A percentile compares a stretch with the other conserved stretches of the same genome.
phyloP scores from a whole-genome alignment of 352 stramenopile species.

The Pythium dissimile region DNA sequence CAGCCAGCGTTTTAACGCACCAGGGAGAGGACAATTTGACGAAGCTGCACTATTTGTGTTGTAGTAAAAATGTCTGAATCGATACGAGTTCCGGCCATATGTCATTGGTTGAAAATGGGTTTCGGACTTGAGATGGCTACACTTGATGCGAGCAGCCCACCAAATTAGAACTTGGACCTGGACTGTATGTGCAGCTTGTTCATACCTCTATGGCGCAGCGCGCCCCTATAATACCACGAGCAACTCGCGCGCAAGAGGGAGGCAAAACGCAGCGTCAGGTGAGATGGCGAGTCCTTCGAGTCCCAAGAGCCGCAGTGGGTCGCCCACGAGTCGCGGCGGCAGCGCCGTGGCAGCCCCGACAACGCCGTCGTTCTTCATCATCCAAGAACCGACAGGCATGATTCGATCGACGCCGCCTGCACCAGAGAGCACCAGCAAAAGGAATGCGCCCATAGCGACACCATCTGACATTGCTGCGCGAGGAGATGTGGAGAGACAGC shows the following conservation, averaged over 20 bases:
- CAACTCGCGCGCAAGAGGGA: background rate
- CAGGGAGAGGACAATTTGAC: too few species aligned
- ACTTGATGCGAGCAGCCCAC: too few species aligned
- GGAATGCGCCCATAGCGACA: background rate
- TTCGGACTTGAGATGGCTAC: too few species aligned
- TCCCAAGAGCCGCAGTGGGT: constrained; percentile 13
- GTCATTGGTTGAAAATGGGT: too few species aligned
- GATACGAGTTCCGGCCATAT: too few species aligned
- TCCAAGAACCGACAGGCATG: constrained; percentile 43
- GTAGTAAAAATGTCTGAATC: too few species aligned
- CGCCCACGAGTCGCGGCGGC: background rate
- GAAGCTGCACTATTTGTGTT: too few species aligned
- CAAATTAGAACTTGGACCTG: too few species aligned
- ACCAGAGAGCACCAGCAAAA: background rate
- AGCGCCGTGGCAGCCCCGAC: constrained; percentile 1
- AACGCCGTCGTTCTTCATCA: constrained; percentile 60
- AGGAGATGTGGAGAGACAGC: constrained; percentile 17
- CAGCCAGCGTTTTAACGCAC: too few species aligned
- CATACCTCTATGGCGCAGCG: too few species aligned
- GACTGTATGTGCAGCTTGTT: too few species aligned
- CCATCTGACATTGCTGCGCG: background rate
- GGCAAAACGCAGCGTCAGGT: background rate
- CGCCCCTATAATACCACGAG: too few species aligned
- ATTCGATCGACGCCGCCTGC: constrained; percentile 8
- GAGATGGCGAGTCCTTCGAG: background rate